Conservation (phyloP, 208 protist genomes). For the Lotmaria passim region DNA sequence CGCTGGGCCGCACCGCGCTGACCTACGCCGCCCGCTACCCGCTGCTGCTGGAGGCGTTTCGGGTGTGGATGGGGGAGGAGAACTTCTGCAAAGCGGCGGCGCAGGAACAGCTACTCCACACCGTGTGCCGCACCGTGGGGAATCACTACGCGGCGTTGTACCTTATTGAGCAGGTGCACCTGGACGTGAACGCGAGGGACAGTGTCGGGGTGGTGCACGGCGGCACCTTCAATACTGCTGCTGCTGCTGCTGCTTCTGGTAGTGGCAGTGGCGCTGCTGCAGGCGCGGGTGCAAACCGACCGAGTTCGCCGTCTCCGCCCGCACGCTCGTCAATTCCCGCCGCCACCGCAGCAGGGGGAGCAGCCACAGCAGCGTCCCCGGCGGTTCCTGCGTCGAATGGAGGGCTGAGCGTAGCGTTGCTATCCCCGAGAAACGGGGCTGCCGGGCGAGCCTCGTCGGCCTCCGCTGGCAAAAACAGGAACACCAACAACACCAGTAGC, state of each 20-base stretch:
- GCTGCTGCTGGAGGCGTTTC: constrained; percentile 56
- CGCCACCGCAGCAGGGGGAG: background rate
- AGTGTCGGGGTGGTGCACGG: background rate
- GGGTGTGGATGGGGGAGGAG: constrained; percentile 50
- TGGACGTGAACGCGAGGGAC: constrained; percentile 57
- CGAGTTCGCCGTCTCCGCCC: background rate
- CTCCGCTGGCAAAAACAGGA: background rate
- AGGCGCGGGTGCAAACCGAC: background rate
- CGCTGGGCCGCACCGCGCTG: constrained; percentile 45
- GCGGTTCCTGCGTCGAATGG: background rate
- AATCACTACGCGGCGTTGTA: constrained; percentile 56
- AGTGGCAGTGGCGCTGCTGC: background rate
- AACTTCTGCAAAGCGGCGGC: constrained; percentile 23
- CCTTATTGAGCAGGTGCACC: constrained; percentile 64
- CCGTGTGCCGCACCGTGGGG: constrained; percentile 49
- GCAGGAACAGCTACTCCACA: constrained; percentile 56
- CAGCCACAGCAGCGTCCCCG: too few species aligned
- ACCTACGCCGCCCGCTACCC: constrained; percentile 66
- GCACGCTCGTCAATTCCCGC: background rate
- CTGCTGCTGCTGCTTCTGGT: background rate
- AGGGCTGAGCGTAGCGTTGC: background rate
- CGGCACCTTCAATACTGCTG: background rate
- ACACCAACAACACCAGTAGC: background rate
- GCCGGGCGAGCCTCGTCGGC: background rate
- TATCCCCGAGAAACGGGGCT: background rate